Evolutionary conservation across 192 early-diverging fungal species (phyloP), one percentile per base, ranked within the genome.

Genomic region (Backusella westeae): DNA sequence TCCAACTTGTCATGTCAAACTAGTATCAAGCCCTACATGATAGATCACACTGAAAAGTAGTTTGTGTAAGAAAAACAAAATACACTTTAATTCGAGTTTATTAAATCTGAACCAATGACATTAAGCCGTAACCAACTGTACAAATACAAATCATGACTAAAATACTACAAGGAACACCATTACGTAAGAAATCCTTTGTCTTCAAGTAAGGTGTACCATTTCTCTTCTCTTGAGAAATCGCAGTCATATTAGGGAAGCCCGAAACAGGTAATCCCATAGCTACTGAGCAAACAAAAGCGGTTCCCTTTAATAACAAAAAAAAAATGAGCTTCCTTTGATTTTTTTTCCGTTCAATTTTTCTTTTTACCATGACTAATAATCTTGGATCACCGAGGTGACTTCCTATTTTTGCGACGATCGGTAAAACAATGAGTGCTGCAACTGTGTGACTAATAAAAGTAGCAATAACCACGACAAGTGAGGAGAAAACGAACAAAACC

Each of bases 201-300:
- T 79, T 82, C 75, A 98, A 77, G 81, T 95, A 98, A 36, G 92
- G 93, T 34, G 87, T 85, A 19, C 97, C 97, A 74, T 93, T 87
- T 3, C 91, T 88, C 71, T 97, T 94, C 79, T 97, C 96, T 81
- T 95, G 89, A 77, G 93, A 91, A 59, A 98, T 96, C 35, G 97
- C 96, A 75, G 96, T 97, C 96, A 98, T 97, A 75, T 98, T 98
- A 3, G 97, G 97, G 84, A 97, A 98, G 0, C 95, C 95, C 0
- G 94, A 96, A 10, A 98, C 95, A 3, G 97, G 96, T 15, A 98
- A 84, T 0, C 93, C 94, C 95, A 96, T 96, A 8, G 94, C 96
- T 9, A 90, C 93, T 3, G 93, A 95, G 63, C 94, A 95, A 87
- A 97, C 91, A 32, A 97, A 83, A 21, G 94, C 94, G 67, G 91